Base-by-base conservation (phyloP, 2,329 filamentous ascomycete species). In the Zasmidium angulare region DNA sequence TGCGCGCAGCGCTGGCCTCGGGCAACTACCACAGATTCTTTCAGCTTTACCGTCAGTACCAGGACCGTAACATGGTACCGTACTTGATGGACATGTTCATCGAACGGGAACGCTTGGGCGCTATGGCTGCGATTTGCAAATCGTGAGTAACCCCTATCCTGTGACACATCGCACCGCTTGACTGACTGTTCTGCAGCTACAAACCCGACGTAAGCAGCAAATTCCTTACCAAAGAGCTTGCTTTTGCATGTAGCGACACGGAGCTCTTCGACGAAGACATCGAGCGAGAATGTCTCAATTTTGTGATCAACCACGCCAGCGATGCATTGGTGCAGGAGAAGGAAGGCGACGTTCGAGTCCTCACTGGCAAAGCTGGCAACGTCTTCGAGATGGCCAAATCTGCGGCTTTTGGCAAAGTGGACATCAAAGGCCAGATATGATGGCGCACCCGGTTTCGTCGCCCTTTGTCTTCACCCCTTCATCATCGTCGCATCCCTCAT, bases 61-160 rank as follows among this genome's bases (percentile, higher is more conserved):
- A 65, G 31, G 61, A 65, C 31, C 92, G 53, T 12, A 66, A 66
- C 72, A 96, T 99, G 93, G 93, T 95, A 63, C 92, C 90, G 69
- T 98, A 98, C 78, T 85, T 99, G 53, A 96, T 99, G 90, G 95
- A 99, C 80, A 97, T 96, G 91, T 98, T 99, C 81, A 89, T 98
- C 75, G 88, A 88, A 71, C 88, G 95, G 73, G 93, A 99, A 81
- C 90, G 95, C 70, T 85, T 99, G 66, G 88, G 89, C 72, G 95
- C 95, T 66, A 80, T 99, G 73, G 89, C 91, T 75, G 91, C 89
- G 75, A 95, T 99, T 68, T 96, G 92, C 85, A 96, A 85, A 90
- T 87, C 90, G 95, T 99, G 80, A 81, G 93, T 86, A n/a, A 47
- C 22, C 17, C 7, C n/a, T 21, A n/a, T n/a, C n/a, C n/a, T n/a